Evolutionary conservation across 345 rosid species (phyloP).

Genomic region (Citrus australasica): DNA sequence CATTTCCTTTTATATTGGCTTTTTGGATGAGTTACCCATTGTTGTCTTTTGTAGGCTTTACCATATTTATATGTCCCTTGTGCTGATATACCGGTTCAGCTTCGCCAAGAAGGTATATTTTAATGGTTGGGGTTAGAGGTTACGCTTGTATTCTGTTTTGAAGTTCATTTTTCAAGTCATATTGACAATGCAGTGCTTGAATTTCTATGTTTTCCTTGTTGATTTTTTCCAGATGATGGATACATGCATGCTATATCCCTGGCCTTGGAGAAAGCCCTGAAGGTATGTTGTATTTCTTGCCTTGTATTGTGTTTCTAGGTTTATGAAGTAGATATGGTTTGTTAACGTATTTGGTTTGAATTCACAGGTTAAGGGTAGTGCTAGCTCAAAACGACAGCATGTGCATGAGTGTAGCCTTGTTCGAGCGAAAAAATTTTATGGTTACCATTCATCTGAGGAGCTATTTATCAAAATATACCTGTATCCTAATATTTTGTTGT

Average conservation of each 20-base stretch:
- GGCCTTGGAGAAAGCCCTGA: constrained; percentile 80
- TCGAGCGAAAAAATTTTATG: constrained; percentile 82
- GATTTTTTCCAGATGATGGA: constrained; percentile 47
- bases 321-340: constrained; percentile 8
- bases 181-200: neutral
- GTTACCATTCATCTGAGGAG: constrained; percentile 80
- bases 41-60: constrained; percentile 57
- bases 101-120: constrained; percentile 45
- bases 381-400: constrained; percentile 72
- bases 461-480: constrained; percentile 83
- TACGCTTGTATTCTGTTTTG: neutral
- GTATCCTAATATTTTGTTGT: constrained; percentile 56
- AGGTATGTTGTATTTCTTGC: constrained; percentile 40
- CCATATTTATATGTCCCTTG: constrained; percentile 85
- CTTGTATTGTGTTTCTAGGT: constrained; percentile 1
- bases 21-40: neutral
- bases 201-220: constrained; percentile 7
- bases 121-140: neutral
- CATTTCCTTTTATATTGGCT: neutral
- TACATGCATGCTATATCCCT: constrained; percentile 43
- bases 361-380: constrained; percentile 63
- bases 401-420: constrained; percentile 83
- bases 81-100: constrained; percentile 49
- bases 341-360: constrained; percentile 16
- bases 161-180: neutral